These are phyloP conservation scores for Blepharisma undulans DNA, from an alignment of 169 alveolate genomes.

Conservation along the genomic window DNA sequence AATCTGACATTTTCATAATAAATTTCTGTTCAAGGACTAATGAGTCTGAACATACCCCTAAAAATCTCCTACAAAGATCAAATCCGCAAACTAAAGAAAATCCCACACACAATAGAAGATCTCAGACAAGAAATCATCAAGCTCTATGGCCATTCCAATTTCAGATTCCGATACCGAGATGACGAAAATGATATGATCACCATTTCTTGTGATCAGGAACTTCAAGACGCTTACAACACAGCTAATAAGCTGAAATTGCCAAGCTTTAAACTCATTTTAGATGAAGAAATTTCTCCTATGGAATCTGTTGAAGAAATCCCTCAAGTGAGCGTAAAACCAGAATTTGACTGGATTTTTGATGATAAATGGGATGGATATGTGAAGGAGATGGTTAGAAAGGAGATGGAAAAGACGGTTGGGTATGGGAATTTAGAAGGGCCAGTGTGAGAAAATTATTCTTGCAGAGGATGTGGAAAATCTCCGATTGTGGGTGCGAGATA, in stretches of 20 bases:
- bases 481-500: conserved; percentile 81
- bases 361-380: neutral
- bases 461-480: conserved; percentile 77
- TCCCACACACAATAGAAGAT: neutral
- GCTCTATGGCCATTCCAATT: neutral
- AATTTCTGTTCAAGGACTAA: neutral
- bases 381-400: neutral
- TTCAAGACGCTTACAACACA: conserved; percentile 18
- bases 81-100: neutral
- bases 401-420: neutral
- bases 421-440: neutral
- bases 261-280: neutral
- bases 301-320: neutral
- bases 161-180: neutral
- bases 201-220: neutral
- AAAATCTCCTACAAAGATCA: neutral
- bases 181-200: conserved; percentile 37
- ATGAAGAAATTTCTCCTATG: neutral
- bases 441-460: conserved; percentile 41
- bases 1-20: neutral
- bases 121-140: neutral
- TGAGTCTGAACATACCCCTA: neutral
- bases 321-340: neutral
- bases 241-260: neutral
- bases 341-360: neutral